Percentiles rank a stretch among this genome's conserved stretches.
These are phyloP conservation scores for Starmerella asiatica DNA, from an alignment of 805 yeast species.

Conservation along the genomic window DNA sequence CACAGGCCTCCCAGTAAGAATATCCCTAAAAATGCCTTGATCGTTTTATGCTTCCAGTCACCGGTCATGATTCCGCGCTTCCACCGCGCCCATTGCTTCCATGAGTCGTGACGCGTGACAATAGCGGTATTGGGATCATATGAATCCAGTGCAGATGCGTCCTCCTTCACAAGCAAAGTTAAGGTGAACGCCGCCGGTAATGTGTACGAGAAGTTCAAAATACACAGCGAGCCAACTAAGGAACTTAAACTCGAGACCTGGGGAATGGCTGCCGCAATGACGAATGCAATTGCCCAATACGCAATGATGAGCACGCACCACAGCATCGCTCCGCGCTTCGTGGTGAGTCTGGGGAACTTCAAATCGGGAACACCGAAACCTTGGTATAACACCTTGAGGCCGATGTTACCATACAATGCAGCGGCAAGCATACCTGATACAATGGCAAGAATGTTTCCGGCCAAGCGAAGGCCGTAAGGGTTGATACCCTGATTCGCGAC, in stretches of 20 bases:
- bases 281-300: conserved; percentile 35
- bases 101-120: conserved; percentile 21
- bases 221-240: conserved; percentile 34
- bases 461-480: conserved; percentile 26
- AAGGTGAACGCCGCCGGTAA: conserved; percentile 28
- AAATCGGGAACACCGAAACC: conserved; percentile 28
- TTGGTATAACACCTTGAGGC: conserved; percentile 35
- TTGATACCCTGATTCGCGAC: conserved; percentile 34
- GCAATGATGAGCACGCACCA: conserved; percentile 30
- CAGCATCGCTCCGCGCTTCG: conserved; percentile 27
- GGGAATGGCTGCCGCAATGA: conserved; percentile 35
- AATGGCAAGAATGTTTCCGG: conserved; percentile 29
- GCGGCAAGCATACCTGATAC: conserved; percentile 34
- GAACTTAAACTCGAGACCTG: conserved; percentile 30
- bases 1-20: conserved; percentile 26
- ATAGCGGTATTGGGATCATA: conserved; percentile 14
- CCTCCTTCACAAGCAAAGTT: conserved; percentile 11
- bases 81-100: conserved; percentile 29
- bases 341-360: conserved; percentile 26
- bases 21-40: conserved; percentile 16
- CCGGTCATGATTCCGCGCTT: conserved; percentile 24
- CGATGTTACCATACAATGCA: conserved; percentile 36
- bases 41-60: conserved; percentile 18
- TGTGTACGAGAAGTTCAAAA: conserved; percentile 36
- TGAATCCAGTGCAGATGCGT: conserved; percentile 8